A percentile compares a stretch with the other conserved stretches of the same genome.
phyloP scores from a whole-genome alignment of 1,284 basidiomycete species.

The Garcileccinum viscosum region DNA sequence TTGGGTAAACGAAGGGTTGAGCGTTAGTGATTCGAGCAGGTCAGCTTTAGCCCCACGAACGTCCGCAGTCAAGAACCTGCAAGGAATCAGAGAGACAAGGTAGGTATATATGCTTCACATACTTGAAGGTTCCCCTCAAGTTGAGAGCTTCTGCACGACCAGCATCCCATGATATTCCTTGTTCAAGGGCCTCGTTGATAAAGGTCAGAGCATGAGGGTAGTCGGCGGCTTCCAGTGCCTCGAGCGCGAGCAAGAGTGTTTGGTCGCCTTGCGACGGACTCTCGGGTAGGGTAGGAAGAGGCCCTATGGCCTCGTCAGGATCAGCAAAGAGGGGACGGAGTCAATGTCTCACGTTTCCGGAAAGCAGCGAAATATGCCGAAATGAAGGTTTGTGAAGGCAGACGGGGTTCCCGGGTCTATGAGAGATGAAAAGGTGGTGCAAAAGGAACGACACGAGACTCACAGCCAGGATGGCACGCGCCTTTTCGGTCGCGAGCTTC shows the following conservation, averaged over 20 bases:
- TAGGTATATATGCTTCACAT: slow-evolving; percentile 32
- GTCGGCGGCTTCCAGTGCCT: slow-evolving; percentile 88
- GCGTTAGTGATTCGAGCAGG: slow-evolving; percentile 77
- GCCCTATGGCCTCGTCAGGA: slow-evolving; percentile 50
- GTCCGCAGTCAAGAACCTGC: slow-evolving; percentile 87
- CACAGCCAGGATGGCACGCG: slow-evolving; percentile 72
- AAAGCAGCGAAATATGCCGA: slow-evolving; percentile 98
- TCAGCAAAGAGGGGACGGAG: slow-evolving; percentile 3
- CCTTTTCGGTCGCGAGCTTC: slow-evolving; percentile 78
- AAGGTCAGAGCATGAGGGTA: slow-evolving; percentile 85
- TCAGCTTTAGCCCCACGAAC: slow-evolving; percentile 87
- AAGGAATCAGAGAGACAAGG: not conserved
- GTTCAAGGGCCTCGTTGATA: slow-evolving; percentile 86
- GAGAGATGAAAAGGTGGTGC: not conserved
- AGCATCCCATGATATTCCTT: slow-evolving; percentile 81
- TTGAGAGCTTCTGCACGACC: slow-evolving; percentile 91
- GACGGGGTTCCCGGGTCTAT: slow-evolving; percentile 79
- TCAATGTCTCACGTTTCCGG: slow-evolving; percentile 71
- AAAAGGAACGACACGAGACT: slow-evolving; percentile 24
- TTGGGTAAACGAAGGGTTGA: slow-evolving; percentile 84
- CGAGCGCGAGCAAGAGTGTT: slow-evolving; percentile 81
- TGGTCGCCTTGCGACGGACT: slow-evolving; percentile 81
- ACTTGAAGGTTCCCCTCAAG: slow-evolving; percentile 95
- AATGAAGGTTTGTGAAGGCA: slow-evolving; percentile 93
- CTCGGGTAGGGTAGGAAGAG: slow-evolving; percentile 79